Percentiles rank a stretch among this genome's conserved stretches.
phyloP scores from a whole-genome alignment of 2,329 filamentous ascomycete species.

The Dactylonectria estremocensis region DNA sequence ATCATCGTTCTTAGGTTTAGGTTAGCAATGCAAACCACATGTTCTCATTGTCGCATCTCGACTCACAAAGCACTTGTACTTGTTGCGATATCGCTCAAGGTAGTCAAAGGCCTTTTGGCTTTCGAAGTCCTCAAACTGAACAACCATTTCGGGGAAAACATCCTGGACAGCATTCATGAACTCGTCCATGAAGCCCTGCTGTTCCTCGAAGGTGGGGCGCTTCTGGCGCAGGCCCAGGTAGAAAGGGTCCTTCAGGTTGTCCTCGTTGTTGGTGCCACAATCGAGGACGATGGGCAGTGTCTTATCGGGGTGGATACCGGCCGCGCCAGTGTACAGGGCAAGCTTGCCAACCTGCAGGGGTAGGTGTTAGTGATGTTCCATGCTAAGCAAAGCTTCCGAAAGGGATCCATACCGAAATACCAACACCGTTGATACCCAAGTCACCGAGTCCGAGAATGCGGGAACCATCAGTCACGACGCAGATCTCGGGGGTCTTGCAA shows the following conservation, averaged over 20 bases:
- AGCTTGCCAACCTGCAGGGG: slow-evolving; percentile 84
- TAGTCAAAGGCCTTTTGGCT: slow-evolving; percentile 93
- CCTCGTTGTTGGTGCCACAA: slow-evolving; percentile 77
- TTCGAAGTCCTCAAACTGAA: slow-evolving; percentile 99
- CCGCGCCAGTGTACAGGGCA: slow-evolving; percentile 93
- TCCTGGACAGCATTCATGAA: slow-evolving; percentile 94
- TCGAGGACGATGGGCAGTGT: slow-evolving; percentile 81
- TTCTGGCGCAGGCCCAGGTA: slow-evolving; percentile 92
- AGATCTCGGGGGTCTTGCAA: slow-evolving; percentile 90
- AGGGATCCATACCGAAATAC: slow-evolving; percentile 80
- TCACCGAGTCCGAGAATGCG: slow-evolving; percentile 94
- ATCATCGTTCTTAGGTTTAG: slow-evolving; percentile 79
- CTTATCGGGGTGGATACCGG: slow-evolving; percentile 92
- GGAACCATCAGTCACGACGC: slow-evolving; percentile 95
- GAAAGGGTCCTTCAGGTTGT: slow-evolving; percentile 77
- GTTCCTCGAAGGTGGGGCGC: slow-evolving; percentile 83
- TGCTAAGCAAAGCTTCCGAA: background rate
- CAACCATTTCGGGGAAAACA: slow-evolving; percentile 75
- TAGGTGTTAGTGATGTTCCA: slow-evolving; percentile 44
- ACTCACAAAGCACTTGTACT: slow-evolving; percentile 86
- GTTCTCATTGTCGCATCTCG: background rate
- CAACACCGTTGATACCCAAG: slow-evolving; percentile 96
- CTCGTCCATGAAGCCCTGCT: slow-evolving; percentile 95
- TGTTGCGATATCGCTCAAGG: slow-evolving; percentile 88
- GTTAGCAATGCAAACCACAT: slow-evolving; percentile 34